Evolutionary conservation across 495 filamentous ascomycete genomes (phyloP).

Genomic region (Lepidopterella palustris): DNA sequence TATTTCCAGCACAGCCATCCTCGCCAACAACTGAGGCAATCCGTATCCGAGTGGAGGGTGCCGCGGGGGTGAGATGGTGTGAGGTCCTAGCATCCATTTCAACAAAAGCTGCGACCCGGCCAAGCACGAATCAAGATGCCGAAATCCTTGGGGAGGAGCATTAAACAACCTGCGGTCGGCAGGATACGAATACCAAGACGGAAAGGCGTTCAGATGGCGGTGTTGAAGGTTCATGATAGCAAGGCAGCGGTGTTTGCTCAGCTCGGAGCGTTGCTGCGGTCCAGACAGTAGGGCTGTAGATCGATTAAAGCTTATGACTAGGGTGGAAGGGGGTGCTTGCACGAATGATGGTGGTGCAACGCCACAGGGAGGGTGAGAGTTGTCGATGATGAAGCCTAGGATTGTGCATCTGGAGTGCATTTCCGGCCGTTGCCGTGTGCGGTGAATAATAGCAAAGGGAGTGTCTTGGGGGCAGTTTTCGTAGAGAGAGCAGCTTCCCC

Average conservation of each 20-base stretch:
- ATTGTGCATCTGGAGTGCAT: too few species aligned
- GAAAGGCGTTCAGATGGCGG: neutral
- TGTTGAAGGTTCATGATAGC: constrained; percentile 1
- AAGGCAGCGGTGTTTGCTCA: neutral
- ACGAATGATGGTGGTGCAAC: neutral
- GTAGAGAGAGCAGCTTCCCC: neutral
- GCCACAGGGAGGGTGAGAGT: constrained; percentile 2
- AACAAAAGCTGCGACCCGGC: neutral
- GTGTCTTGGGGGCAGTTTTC: neutral
- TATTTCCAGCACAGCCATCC: constrained; percentile 16
- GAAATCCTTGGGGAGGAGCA: neutral
- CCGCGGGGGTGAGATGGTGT: neutral
- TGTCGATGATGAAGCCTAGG: too few species aligned
- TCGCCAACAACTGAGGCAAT: constrained; percentile 3
- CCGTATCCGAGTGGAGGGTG: neutral
- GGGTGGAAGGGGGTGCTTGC: neutral
- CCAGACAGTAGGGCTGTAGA: constrained; percentile 3
- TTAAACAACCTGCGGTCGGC: neutral
- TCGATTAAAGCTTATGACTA: neutral
- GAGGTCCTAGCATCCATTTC: neutral
- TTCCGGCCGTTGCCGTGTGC: too few species aligned
- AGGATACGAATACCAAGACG: constrained; percentile 3
- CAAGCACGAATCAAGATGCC: neutral
- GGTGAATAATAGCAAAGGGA: too few species aligned
- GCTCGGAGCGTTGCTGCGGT: constrained; percentile 2